Conservation (phyloP, 2,329 filamentous ascomycete genomes). For the Biscogniauxia mediterranea region DNA sequence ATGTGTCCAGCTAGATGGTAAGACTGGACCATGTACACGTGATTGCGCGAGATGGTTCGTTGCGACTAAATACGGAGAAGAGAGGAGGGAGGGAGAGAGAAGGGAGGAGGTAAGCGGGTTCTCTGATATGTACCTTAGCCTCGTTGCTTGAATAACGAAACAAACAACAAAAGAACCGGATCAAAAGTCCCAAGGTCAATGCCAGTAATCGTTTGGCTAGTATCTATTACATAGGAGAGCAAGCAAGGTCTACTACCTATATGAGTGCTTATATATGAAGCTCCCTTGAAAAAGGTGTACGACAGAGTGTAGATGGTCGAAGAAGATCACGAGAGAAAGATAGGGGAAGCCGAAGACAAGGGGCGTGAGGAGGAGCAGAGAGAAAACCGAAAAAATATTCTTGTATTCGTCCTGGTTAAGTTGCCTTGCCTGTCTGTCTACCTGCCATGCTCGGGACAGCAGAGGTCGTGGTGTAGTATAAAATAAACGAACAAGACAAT, state of each 20-base stretch:
- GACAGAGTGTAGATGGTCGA: background rate
- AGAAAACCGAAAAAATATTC: background rate
- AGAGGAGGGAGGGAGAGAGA: background rate
- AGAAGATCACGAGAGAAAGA: background rate
- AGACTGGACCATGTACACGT: background rate
- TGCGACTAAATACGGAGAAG: no score
- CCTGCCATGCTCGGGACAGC: background rate
- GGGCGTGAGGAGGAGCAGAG: background rate
- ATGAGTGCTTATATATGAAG: no score
- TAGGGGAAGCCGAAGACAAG: background rate
- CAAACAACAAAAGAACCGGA: background rate
- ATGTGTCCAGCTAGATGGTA: background rate
- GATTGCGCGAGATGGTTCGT: background rate
- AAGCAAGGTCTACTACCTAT: background rate
- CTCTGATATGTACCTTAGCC: background rate
- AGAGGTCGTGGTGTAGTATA: background rate
- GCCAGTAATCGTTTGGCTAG: background rate
- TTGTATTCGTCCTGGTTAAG: no score
- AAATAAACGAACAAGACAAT: background rate
- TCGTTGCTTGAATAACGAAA: background rate
- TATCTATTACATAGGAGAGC: background rate
- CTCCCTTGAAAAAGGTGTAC: background rate
- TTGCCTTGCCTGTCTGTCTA: background rate
- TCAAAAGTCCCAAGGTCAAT: background rate
- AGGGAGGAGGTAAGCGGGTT: background rate